phyloP scores from a whole-genome alignment of 2,329 filamentous ascomycete species.

The Raffaelea arxii region DNA sequence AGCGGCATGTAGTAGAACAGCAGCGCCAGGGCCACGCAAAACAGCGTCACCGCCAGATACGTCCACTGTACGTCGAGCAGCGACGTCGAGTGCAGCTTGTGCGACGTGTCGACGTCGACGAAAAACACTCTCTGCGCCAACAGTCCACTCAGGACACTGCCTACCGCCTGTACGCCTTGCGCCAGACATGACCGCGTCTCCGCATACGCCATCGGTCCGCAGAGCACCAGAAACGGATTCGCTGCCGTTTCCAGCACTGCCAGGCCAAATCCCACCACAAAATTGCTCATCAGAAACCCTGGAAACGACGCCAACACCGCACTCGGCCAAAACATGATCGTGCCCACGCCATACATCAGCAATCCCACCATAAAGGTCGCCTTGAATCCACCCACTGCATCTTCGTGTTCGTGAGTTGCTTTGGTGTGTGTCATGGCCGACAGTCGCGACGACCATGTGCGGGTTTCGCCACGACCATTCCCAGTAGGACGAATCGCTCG shows the following conservation, averaged over 20 bases:
- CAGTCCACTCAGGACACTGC: slow-evolving; percentile 61
- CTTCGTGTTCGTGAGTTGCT: slow-evolving; percentile 17
- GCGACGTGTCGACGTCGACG: slow-evolving; percentile 20
- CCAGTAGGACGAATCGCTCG: neutral
- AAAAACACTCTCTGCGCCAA: slow-evolving; percentile 70
- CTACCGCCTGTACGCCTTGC: slow-evolving; percentile 68
- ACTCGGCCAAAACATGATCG: slow-evolving; percentile 81
- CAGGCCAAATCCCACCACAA: slow-evolving; percentile 69
- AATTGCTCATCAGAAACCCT: slow-evolving; percentile 64
- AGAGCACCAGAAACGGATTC: slow-evolving; percentile 64
- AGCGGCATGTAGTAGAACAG: slow-evolving; percentile 61
- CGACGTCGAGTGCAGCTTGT: slow-evolving; percentile 27
- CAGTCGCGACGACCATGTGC: neutral
- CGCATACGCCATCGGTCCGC: slow-evolving; percentile 62
- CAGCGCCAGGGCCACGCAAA: slow-evolving; percentile 60
- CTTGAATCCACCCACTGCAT: slow-evolving; percentile 59
- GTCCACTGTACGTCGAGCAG: slow-evolving; percentile 76
- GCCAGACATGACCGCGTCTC: slow-evolving; percentile 68
- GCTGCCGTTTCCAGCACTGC: slow-evolving; percentile 71
- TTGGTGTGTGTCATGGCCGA: neutral
- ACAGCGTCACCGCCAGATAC: slow-evolving; percentile 69
- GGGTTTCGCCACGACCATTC: neutral
- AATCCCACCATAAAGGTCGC: slow-evolving; percentile 71
- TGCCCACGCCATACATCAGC: slow-evolving; percentile 63
- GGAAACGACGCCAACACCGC: slow-evolving; percentile 65